Evolutionary conservation across 2,329 filamentous ascomycete genomes (phyloP).

Genomic region (Fusarium aywerte): DNA sequence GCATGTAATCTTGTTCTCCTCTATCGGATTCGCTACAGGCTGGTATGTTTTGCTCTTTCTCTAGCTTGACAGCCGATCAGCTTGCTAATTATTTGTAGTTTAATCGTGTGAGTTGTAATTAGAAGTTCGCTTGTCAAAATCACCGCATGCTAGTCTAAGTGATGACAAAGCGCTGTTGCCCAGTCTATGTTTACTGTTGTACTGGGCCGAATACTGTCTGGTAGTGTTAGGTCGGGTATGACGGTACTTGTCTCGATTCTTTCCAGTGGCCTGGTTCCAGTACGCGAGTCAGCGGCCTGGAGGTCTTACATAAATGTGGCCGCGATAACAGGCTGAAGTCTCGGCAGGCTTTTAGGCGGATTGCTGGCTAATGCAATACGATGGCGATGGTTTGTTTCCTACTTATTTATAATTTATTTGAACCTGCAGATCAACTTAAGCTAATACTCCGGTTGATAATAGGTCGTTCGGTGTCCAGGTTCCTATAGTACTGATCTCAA

Average conservation of each 20-base stretch:
- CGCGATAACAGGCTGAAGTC: slow-evolving; percentile 61
- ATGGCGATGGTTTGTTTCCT: slow-evolving; percentile 62
- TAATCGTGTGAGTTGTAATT: slow-evolving; percentile 28
- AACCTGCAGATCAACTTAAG: no score
- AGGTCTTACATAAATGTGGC: slow-evolving; percentile 64
- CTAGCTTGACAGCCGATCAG: background rate
- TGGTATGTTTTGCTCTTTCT: slow-evolving; percentile 50
- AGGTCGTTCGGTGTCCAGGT: slow-evolving; percentile 58
- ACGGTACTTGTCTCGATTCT: slow-evolving; percentile 62
- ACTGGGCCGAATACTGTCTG: slow-evolving; percentile 62
- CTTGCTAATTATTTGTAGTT: slow-evolving; percentile 6
- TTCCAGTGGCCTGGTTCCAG: slow-evolving; percentile 63
- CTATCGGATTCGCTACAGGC: slow-evolving; percentile 45
- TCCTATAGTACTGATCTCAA: background rate
- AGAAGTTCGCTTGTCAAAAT: fast-evolving
- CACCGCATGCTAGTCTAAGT: background rate
- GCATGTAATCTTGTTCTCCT: slow-evolving; percentile 43
- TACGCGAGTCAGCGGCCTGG: slow-evolving; percentile 65
- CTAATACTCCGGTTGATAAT: background rate
- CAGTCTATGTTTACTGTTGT: slow-evolving; percentile 61
- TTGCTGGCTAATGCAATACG: slow-evolving; percentile 70
- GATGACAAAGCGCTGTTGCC: slow-evolving; percentile 51
- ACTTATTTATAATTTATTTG: no score
- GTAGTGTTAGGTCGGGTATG: slow-evolving; percentile 63
- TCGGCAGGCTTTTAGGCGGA: slow-evolving; percentile 67